Evolutionary conservation across 2,329 filamentous ascomycete genomes (phyloP).

Genomic region (Aspergillus carbonarius): DNA sequence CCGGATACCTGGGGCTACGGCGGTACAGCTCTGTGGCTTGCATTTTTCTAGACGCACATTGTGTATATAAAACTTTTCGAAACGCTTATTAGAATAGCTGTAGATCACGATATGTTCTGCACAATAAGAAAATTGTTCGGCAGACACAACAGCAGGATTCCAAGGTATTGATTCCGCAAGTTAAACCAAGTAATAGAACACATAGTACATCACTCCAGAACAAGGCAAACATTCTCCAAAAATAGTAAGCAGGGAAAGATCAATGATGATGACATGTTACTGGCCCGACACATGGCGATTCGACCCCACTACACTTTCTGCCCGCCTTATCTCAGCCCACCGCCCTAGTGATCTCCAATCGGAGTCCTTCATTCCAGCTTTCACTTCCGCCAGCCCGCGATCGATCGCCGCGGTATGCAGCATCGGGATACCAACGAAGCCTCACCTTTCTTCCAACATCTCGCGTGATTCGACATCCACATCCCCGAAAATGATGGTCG

Average conservation of each 20-base stretch:
- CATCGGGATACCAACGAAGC: neutral
- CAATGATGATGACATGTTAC: slow-evolving; percentile 6
- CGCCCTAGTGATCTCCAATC: neutral
- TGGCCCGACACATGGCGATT: slow-evolving; percentile 7
- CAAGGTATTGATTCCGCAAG: too few relatives aligned
- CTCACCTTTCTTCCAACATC: neutral
- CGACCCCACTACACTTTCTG: slow-evolving; percentile 26
- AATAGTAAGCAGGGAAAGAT: neutral
- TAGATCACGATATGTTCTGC: too few relatives aligned
- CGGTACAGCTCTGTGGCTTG: neutral
- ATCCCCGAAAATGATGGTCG: slow-evolving; percentile 57
- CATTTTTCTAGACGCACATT: neutral
- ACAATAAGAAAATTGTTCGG: too few relatives aligned
- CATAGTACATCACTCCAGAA: too few relatives aligned
- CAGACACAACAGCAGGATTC: too few relatives aligned
- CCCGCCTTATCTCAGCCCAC: slow-evolving; percentile 11
- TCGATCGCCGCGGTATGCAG: neutral
- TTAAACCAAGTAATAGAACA: too few relatives aligned
- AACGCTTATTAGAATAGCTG: too few relatives aligned
- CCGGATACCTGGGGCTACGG: neutral
- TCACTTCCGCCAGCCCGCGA: neutral
- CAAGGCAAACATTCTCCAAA: too few relatives aligned
- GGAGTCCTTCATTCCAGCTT: neutral
- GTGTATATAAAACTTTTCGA: neutral
- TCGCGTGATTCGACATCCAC: neutral